Evolutionary conservation across 257 asterid species (phyloP), one percentile per base, ranked within the genome.

Genomic region (Ajuga chamaepitys): DNA sequence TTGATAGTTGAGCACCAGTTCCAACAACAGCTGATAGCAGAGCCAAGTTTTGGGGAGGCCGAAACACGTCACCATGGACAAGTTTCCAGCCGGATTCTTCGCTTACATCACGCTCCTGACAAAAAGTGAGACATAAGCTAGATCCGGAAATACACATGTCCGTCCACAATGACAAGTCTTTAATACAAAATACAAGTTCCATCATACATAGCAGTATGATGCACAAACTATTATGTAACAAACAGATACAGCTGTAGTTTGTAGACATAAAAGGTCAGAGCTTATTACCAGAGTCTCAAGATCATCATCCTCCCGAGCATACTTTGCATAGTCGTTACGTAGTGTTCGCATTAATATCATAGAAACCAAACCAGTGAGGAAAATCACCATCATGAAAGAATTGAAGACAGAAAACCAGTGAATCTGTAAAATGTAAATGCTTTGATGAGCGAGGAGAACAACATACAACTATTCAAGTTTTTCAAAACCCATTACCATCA

Each of bases 261-360:
- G 37, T 20, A 52, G 18, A 24, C 20, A 42, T 24, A 18, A 20
- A 54, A 60, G 62, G 55, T 18, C 38, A 54, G 76, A 41, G 21
- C 53, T 40, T 10, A 57, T 72, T 89, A 93, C 98, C 98, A 93
- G 86, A 59, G 95, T 81, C 74, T 93, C 98, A 14, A 93, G 81
- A 76, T 93, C 98, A 78, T 93, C 98, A 81, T 93, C 98, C 69
- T 93, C 98, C 64, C 98, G 89, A 72, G 98, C 98, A 84, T 93
- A 93, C 69, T 93, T 93, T 14, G 98, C 98, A 70, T 93, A 93
- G 80, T 93, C 98, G n/a, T 93, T 89, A 58, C 98, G 87, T 41
- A 93, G 82, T 37, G 98, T 93, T 34, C 97, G 93, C 97, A 93
- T 89, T 74, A 93, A 77, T 74, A 93, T 93, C 98, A 93, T 93